phyloP scores from a whole-genome alignment of 2,329 filamentous ascomycete genomes.

The Penicillium sp. region DNA sequence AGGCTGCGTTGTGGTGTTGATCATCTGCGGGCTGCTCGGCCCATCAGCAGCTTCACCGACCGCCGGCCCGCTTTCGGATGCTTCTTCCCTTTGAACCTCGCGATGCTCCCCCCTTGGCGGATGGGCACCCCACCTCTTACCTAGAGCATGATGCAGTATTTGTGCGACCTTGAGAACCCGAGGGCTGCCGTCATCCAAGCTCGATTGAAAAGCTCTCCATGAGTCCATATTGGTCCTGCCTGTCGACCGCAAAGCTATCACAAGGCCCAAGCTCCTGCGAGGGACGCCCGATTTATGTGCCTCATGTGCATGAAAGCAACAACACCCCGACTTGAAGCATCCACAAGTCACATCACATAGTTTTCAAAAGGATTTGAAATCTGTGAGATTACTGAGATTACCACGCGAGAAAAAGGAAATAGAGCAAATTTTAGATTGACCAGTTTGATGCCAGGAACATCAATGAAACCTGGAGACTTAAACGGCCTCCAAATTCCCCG shows the following conservation, averaged over 20 bases:
- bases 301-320: constrained; percentile 17
- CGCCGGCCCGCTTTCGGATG: not conserved
- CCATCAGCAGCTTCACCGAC: not conserved
- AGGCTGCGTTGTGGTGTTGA: not conserved
- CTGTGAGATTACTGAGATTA: not conserved
- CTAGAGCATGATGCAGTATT: not conserved
- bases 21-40: not conserved
- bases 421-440: not conserved
- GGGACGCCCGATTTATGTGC: constrained; percentile 14
- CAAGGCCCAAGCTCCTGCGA: constrained; percentile 17
- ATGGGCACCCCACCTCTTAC: not conserved
- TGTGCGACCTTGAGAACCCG: constrained; percentile 4
- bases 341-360: constrained; percentile 24
- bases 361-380: not conserved
- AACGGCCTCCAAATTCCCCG: not conserved
- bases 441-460: not conserved
- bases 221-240: not conserved
- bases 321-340: constrained; percentile 11
- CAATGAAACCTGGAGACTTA: constrained; percentile 6
- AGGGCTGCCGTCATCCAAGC: constrained; percentile 7
- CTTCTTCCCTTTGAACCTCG: not conserved
- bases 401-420: not conserved
- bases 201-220: constrained; percentile 18
- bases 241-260: constrained; percentile 10
- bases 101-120: not conserved